Evolutionary conservation across 352 stramenopile genomes (phyloP).

Genomic region (Phytopythium litorale): DNA sequence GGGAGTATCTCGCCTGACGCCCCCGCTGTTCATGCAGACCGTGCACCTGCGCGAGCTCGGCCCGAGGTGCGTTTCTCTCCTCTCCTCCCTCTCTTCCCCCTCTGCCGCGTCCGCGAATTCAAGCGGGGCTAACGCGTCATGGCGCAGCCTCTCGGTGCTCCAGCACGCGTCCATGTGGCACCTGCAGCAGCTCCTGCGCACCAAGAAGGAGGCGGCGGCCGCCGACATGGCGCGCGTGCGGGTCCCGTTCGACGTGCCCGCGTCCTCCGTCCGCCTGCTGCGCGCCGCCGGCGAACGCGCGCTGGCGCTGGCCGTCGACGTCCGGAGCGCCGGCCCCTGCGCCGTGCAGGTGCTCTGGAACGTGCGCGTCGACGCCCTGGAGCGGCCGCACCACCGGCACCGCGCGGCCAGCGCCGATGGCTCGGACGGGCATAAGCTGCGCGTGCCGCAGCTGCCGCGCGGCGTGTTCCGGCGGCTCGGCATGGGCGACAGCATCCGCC

Average conservation of each 20-base stretch:
- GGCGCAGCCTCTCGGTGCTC: slow-evolving; percentile 38
- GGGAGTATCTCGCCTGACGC: neutral
- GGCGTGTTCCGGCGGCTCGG: slow-evolving; percentile 2
- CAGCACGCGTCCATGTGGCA: slow-evolving; percentile 57
- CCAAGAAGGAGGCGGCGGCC: slow-evolving; percentile 26
- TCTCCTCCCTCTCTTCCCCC: too few relatives aligned
- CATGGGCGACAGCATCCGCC: slow-evolving; percentile 3
- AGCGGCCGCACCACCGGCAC: slow-evolving; percentile 3
- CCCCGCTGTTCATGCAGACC: slow-evolving; percentile 8
- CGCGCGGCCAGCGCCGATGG: neutral
- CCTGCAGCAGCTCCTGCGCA: slow-evolving; percentile 56
- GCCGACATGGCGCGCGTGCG: slow-evolving; percentile 37
- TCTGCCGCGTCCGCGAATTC: too few relatives aligned
- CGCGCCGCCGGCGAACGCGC: slow-evolving; percentile 1
- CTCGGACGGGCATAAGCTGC: neutral
- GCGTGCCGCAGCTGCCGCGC: neutral
- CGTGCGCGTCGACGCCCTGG: slow-evolving; percentile 22
- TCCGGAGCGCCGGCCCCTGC: slow-evolving; percentile 19
- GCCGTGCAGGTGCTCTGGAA: slow-evolving; percentile 33
- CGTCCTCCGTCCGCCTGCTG: slow-evolving; percentile 25
- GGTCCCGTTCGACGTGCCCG: slow-evolving; percentile 39
- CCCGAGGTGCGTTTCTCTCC: slow-evolving; percentile 11
- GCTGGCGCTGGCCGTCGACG: slow-evolving; percentile 20
- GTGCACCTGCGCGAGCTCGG: slow-evolving; percentile 23
- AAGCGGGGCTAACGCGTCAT: slow-evolving; percentile 3